Percentiles rank a stretch among this genome's conserved stretches.
These are phyloP conservation scores for Ophiocytium majus DNA, from an alignment of 352 stramenopile species.

Conservation along the genomic window DNA sequence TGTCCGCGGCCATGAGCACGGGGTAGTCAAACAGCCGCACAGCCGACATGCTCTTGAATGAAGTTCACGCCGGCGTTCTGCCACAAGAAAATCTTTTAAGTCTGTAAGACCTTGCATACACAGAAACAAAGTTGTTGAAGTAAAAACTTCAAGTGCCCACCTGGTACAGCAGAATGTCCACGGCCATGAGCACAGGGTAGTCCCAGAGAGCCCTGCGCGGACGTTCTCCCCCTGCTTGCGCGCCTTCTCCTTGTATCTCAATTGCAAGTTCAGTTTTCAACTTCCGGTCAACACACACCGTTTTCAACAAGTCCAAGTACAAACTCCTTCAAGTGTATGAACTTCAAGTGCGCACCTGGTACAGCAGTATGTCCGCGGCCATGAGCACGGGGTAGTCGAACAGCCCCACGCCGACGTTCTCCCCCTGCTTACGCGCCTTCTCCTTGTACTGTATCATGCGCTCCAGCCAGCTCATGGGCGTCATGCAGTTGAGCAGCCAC, in stretches of 20 bases:
- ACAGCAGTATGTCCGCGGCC: conserved; percentile 98
- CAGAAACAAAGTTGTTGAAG: too few species aligned
- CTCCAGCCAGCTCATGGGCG: conserved; percentile 94
- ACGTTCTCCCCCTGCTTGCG: conserved; percentile 75
- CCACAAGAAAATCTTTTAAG: too few species aligned
- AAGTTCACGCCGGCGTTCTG: too few species aligned
- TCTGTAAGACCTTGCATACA: too few species aligned
- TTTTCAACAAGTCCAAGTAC: too few species aligned
- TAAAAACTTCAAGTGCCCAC: not conserved
- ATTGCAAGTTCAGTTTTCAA: too few species aligned
- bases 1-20: conserved; percentile 97
- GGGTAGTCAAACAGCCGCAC: conserved; percentile 88
- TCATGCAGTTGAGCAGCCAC: conserved; percentile 95
- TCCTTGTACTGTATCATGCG: conserved; percentile 99
- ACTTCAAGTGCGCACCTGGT: too few species aligned
- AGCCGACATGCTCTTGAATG: too few species aligned
- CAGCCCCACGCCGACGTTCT: conserved; percentile 71
- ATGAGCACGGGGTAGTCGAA: conserved; percentile 98
- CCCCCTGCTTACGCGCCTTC: conserved; percentile 81
- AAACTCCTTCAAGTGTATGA: too few species aligned
- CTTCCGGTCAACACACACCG: too few species aligned
- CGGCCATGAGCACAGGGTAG: not conserved
- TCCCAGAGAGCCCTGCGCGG: too few species aligned
- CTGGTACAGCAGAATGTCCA: not conserved
- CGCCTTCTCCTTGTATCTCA: conserved; percentile 99